phyloP scores from a whole-genome alignment of 2,329 filamentous ascomycete species.

The Verticillium klebahnii region DNA sequence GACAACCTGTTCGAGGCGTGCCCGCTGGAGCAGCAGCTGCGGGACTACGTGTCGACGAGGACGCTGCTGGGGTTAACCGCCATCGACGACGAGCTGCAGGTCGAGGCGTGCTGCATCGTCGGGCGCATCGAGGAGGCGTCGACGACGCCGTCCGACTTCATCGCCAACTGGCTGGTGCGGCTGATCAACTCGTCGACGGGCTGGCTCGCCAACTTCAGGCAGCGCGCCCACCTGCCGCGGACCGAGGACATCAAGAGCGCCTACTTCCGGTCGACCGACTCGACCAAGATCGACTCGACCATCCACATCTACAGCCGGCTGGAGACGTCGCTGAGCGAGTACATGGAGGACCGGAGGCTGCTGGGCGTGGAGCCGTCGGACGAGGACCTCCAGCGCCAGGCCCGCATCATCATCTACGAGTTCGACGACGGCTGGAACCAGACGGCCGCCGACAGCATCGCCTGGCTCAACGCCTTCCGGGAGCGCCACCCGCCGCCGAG shows the following conservation, averaged over 20 bases:
- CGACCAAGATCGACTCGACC: conserved; percentile 52
- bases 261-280: conserved; percentile 45
- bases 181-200: conserved; percentile 41
- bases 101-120: conserved; percentile 54
- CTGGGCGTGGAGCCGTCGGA: conserved; percentile 46
- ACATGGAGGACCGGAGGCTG: conserved; percentile 37
- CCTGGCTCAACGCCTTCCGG: conserved; percentile 51
- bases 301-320: conserved; percentile 55
- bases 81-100: conserved; percentile 56
- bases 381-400: conserved; percentile 50
- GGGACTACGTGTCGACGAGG: conserved; percentile 47
- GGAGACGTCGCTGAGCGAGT: conserved; percentile 52
- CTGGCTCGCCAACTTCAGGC: conserved; percentile 55
- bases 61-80: conserved; percentile 52
- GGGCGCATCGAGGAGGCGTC: conserved; percentile 51
- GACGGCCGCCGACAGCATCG: conserved; percentile 52
- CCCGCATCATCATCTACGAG: conserved; percentile 58
- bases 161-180: conserved; percentile 53
- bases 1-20: conserved; percentile 52
- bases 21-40: conserved; percentile 49
- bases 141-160: conserved; percentile 40
- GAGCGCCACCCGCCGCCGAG: conserved; percentile 29
- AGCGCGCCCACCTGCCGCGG: conserved; percentile 52
- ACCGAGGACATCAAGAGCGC: conserved; percentile 49
- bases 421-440: conserved; percentile 61